phyloP scores from a whole-genome alignment of 805 yeast species.

The Yarrowia deformans region DNA sequence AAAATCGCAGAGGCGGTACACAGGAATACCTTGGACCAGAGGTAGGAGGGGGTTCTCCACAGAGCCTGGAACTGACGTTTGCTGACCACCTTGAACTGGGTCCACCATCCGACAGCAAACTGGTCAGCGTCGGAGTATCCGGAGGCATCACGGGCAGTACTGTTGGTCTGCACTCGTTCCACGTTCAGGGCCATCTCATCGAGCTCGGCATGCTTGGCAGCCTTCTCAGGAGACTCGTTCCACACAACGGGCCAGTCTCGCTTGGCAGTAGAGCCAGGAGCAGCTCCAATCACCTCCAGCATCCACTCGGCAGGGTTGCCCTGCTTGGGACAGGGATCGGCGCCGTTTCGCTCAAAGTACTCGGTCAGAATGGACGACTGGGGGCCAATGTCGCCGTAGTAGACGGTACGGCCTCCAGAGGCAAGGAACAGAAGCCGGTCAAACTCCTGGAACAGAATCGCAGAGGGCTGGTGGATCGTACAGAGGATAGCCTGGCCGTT shows the following conservation, averaged over 20 bases:
- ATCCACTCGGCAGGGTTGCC: conserved; percentile 94
- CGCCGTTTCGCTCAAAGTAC: conserved; percentile 72
- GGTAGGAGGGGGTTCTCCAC: conserved; percentile 69
- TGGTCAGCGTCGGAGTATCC: conserved; percentile 48
- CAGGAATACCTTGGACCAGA: conserved; percentile 64
- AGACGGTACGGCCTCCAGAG: conserved; percentile 74
- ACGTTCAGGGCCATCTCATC: conserved; percentile 18
- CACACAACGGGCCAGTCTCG: conserved; percentile 67
- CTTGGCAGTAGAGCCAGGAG: conserved; percentile 45
- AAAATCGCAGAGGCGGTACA: conserved; percentile 62
- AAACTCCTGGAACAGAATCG: conserved; percentile 75
- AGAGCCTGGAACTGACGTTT: conserved; percentile 64
- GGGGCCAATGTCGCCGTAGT: conserved; percentile 75
- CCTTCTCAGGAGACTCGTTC: conserved; percentile 59
- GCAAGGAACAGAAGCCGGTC: conserved; percentile 76
- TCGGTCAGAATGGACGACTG: conserved; percentile 64
- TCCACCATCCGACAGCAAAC: conserved; percentile 54
- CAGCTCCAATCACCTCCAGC: conserved; percentile 64
- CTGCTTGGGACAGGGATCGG: conserved; percentile 65
- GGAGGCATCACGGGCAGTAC: neutral
- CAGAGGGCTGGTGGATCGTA: conserved; percentile 89
- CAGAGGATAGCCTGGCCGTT: conserved; percentile 71
- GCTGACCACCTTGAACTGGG: conserved; percentile 57
- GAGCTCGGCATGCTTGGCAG: conserved; percentile 26
- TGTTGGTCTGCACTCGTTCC: conserved; percentile 7